These are phyloP conservation scores for Fagus sylvatica DNA, from an alignment of 306 rosid species.

Conservation along the genomic window DNA sequence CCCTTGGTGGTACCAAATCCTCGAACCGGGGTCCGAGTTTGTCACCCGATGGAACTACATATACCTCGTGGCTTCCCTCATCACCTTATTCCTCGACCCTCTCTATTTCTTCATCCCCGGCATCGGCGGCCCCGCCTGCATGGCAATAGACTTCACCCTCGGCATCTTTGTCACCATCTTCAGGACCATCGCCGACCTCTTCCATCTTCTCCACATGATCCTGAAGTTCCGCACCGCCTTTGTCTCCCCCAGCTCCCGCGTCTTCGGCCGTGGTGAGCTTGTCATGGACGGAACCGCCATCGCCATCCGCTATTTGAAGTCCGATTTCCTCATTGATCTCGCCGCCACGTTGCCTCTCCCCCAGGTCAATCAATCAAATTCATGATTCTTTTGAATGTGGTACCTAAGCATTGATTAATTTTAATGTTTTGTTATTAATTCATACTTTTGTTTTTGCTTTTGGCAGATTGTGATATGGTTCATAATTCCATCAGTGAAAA, in stretches of 20 bases:
- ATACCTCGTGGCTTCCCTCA: slow-evolving; percentile 53
- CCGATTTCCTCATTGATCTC: slow-evolving; percentile 66
- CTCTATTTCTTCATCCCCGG: slow-evolving; percentile 73
- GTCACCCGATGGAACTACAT: slow-evolving; percentile 60
- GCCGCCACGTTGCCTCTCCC: slow-evolving; percentile 83
- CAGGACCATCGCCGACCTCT: slow-evolving; percentile 68
- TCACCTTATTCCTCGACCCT: slow-evolving; percentile 81
- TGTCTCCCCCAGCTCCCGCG: slow-evolving; percentile 44
- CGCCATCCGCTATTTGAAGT: slow-evolving; percentile 54
- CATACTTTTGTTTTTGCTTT: background rate
- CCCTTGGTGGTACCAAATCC: slow-evolving; percentile 77
- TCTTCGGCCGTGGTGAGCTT: slow-evolving; percentile 70
- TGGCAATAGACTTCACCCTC: slow-evolving; percentile 48
- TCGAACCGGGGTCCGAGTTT: slow-evolving; percentile 57
- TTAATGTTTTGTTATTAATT: background rate
- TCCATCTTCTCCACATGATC: slow-evolving; percentile 58
- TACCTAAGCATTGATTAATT: too few species aligned
- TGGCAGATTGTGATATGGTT: slow-evolving; percentile 78
- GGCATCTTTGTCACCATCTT: slow-evolving; percentile 58
- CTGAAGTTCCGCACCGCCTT: slow-evolving; percentile 78
- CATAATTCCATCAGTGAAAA: slow-evolving; percentile 62
- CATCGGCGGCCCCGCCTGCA: slow-evolving; percentile 58
- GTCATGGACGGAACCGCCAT: slow-evolving; percentile 56
- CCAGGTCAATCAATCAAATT: slow-evolving; percentile 42
- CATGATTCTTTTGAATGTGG: background rate